Evolutionary conservation across 371 early-diverging fungal species (phyloP), one percentile per base, ranked within the genome.

Genomic region (Actinomortierella ambigua): DNA sequence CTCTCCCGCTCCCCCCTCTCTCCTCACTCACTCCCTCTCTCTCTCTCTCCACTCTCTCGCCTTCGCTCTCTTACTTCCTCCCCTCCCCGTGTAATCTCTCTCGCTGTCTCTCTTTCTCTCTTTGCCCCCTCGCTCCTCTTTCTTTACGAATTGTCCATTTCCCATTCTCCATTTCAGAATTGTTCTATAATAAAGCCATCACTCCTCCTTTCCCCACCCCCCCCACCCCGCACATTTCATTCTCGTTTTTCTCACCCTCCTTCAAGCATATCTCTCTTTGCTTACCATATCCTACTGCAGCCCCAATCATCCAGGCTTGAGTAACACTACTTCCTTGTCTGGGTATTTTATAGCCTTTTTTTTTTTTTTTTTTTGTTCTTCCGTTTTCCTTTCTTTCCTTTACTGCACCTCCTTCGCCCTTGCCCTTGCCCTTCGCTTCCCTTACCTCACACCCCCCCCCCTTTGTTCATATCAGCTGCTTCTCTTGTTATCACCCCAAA

Each of bases 1-100:
- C 44, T 44, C 13, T 41, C 41, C 15, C 41, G 8, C 41, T 41
- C 41, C 50, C 24, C 20, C 28, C 9, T 53, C 41, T 39, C 34
- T 20, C 34, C 47, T 20, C 48, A 41, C 52, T 53, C 49, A n/a
- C 41, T 27, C 52, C 13, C 24, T 41, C 47, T 53, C n/a, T 14
- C 22, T 47, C 24, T 39, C 23, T 43, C 8, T 27, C 23, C 24
- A 17, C 23, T 48, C 57, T 34, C 40, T 39, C 40, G 39, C 22
- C n/a, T 15, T 50, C 50, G 2, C 5, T 42, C 24, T 11, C n/a
- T 43, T 28, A 20, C 6, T 17, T 27, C 24, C 22, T 40, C 50
- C 40, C 17, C 26, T 40, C 40, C 23, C 50, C 50, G n/a, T 49
- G 40, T 23, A 49, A 29, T 52, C 34, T 26, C 59, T 39, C 28